These are phyloP conservation scores for Debaryomyces hansenii DNA, from an alignment of 805 yeast genomes.

Conservation along the genomic window DNA sequence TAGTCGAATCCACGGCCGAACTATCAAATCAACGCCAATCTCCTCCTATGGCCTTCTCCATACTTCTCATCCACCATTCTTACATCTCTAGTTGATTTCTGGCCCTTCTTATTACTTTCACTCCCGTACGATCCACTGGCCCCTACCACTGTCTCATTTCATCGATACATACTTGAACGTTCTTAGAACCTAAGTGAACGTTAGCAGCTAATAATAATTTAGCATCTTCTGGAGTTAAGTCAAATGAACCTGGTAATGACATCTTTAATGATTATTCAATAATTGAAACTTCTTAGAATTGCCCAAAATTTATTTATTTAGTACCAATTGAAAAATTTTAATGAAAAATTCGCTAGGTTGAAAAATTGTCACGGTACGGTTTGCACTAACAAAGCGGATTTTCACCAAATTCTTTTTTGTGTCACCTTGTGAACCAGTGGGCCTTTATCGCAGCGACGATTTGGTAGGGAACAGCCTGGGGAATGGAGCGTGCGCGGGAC, in stretches of 20 bases:
- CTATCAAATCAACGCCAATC: too few species aligned
- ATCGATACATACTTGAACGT: conserved; percentile 85
- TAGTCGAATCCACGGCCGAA: too few species aligned
- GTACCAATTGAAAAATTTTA: conserved; percentile 9
- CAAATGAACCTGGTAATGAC: conserved; percentile 87
- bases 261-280: conserved; percentile 32
- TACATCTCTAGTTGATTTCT: background rate
- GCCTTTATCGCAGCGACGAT: too few species aligned
- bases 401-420: too few species aligned
- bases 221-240: conserved; percentile 97
- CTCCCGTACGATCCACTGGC: background rate
- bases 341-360: conserved; percentile 3
- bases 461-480: too few species aligned
- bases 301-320: conserved; percentile 3
- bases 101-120: background rate
- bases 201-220: conserved; percentile 99
- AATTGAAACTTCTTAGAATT: conserved; percentile 3
- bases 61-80: background rate
- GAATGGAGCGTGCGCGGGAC: too few species aligned
- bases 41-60: background rate
- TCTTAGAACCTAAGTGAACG: conserved; percentile 99
- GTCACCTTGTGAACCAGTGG: too few species aligned
- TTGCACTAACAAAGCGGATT: background rate
- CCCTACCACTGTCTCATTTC: background rate
- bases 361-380: background rate